These are phyloP conservation scores for Suhomyces prunicola DNA, from an alignment of 805 yeast species.

Conservation along the genomic window DNA sequence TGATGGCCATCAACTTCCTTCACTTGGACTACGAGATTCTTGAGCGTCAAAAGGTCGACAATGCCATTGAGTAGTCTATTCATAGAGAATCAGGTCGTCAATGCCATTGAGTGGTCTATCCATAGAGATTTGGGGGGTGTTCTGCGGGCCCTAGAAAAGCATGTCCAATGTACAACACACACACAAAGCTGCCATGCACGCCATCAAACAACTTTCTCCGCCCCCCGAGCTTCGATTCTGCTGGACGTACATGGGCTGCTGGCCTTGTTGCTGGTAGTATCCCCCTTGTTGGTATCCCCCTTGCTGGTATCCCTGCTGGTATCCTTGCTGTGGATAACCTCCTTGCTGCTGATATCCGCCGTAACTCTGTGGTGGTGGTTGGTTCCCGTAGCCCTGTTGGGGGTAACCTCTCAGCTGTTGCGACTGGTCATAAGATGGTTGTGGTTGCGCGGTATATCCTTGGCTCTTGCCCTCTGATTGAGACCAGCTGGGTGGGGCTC, in stretches of 20 bases:
- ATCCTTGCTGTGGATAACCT: constrained; percentile 9
- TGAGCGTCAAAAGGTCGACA: constrained; percentile 7
- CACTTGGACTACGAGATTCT: constrained; percentile 36
- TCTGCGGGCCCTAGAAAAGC: constrained; percentile 14
- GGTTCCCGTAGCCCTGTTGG: constrained; percentile 8
- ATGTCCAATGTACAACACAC: constrained; percentile 36
- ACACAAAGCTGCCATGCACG: constrained; percentile 39
- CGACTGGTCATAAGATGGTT: constrained; percentile 12
- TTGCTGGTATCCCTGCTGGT: constrained; percentile 14
- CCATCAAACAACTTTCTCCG: constrained; percentile 33
- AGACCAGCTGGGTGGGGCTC: constrained; percentile 27
- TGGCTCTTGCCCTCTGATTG: constrained; percentile 1
- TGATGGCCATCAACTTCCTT: constrained; percentile 42
- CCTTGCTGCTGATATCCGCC: constrained; percentile 12
- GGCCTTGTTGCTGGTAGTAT: constrained; percentile 37
- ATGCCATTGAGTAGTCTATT: neutral
- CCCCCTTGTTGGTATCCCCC: constrained; percentile 19
- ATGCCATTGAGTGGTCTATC: neutral
- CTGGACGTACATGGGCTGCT: constrained; percentile 44
- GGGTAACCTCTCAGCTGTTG: constrained; percentile 20
- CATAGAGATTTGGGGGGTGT: neutral
- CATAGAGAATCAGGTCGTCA: no score
- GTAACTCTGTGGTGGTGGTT: constrained; percentile 11
- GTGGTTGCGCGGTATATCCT: constrained; percentile 11
- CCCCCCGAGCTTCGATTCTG: constrained; percentile 30